Percentiles rank a stretch among this genome's conserved stretches.
phyloP scores from a whole-genome alignment of 495 filamentous ascomycete species.

The Penicillium cosmopolitanum region DNA sequence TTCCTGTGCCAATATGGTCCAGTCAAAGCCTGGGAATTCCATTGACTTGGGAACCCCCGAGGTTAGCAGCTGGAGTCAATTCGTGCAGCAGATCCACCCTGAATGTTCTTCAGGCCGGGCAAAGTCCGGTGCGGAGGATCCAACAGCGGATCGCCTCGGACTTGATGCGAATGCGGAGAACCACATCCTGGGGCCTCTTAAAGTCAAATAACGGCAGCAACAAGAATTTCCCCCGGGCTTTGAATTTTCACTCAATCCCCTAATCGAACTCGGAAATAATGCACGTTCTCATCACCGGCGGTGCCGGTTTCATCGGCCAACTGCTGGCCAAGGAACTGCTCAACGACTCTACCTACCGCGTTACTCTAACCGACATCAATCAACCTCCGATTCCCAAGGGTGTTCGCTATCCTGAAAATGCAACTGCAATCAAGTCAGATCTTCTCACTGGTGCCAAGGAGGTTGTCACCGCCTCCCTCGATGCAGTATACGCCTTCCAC shows the following conservation, averaged over 20 bases:
- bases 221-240: slow-evolving; percentile 6
- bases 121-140: slow-evolving; percentile 43
- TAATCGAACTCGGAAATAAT: slow-evolving; percentile 28
- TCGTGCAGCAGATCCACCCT: slow-evolving; percentile 18
- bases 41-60: background rate
- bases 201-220: slow-evolving; percentile 12
- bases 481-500: slow-evolving; percentile 75
- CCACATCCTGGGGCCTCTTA: slow-evolving; percentile 24
- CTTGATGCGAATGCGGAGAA: slow-evolving; percentile 49
- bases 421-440: slow-evolving; percentile 57
- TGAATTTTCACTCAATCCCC: background rate
- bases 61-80: slow-evolving; percentile 5
- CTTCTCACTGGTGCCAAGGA: slow-evolving; percentile 55
- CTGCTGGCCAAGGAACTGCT: slow-evolving; percentile 64
- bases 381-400: slow-evolving; percentile 56
- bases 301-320: slow-evolving; percentile 70
- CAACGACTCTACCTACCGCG: slow-evolving; percentile 53
- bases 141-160: slow-evolving; percentile 32
- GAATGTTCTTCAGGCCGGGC: slow-evolving; percentile 23
- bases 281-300: slow-evolving; percentile 71
- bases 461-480: slow-evolving; percentile 54
- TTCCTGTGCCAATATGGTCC: background rate
- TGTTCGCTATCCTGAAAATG: slow-evolving; percentile 56
- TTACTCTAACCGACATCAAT: slow-evolving; percentile 65
- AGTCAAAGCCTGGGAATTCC: background rate